These are phyloP conservation scores for Colletotrichum coccodes DNA, from an alignment of 2,329 filamentous ascomycete species.

Conservation along the genomic window DNA sequence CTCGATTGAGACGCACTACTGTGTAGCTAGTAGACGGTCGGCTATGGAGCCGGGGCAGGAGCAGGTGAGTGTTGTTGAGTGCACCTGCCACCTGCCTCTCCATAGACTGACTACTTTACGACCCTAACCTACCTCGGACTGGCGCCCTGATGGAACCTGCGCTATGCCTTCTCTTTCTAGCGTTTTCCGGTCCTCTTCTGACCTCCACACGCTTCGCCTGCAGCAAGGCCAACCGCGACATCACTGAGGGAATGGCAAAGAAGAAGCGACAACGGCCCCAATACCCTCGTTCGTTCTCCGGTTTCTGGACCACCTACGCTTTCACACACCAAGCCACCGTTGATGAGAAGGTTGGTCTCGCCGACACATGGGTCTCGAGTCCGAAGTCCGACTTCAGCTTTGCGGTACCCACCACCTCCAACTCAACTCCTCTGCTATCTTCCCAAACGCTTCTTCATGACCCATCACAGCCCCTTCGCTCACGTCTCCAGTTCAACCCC, in stretches of 20 bases:
- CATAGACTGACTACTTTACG: neutral
- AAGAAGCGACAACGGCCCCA: neutral
- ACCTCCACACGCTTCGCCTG: neutral
- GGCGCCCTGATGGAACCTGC: constrained; percentile 11
- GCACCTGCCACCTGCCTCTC: constrained; percentile 12
- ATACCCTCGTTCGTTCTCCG: neutral
- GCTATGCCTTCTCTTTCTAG: constrained; percentile 19
- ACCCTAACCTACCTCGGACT: constrained; percentile 6
- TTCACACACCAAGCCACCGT: neutral
- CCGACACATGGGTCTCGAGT: neutral
- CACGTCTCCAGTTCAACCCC: constrained; percentile 5
- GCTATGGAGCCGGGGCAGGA: constrained; percentile 19
- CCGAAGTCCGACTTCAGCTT: constrained; percentile 4
- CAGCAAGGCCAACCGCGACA: neutral
- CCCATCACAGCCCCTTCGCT: constrained; percentile 7
- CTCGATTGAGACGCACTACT: constrained; percentile 16
- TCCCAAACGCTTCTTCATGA: neutral
- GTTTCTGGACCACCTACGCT: neutral
- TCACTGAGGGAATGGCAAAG: neutral
- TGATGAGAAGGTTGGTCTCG: neutral
- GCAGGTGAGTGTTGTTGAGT: constrained; percentile 23
- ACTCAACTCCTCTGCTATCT: constrained; percentile 5
- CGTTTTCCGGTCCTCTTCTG: constrained; percentile 1
- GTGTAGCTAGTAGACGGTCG: constrained; percentile 7
- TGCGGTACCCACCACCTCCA: neutral